phyloP scores from a whole-genome alignment of 768 basidiomycete species.

The Kwoniella pini region DNA sequence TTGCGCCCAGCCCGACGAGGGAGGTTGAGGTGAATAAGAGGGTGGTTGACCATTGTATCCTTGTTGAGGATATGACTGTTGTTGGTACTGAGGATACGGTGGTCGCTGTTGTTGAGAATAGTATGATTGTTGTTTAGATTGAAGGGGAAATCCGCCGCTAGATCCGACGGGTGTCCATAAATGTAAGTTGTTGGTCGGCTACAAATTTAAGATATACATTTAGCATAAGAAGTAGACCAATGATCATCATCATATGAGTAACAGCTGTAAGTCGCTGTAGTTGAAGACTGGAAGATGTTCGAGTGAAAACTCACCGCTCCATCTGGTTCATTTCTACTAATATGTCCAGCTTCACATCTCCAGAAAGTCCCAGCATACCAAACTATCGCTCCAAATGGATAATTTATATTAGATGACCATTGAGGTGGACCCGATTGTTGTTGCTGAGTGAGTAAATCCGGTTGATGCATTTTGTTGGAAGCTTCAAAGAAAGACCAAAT shows the following conservation, averaged over 20 bases:
- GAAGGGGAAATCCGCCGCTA: neutral
- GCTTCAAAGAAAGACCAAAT: neutral
- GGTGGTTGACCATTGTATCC: slow-evolving; percentile 12
- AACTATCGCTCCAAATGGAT: slow-evolving; percentile 23
- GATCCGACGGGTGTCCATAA: slow-evolving; percentile 42
- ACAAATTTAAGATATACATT: no score
- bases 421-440: slow-evolving; percentile 9
- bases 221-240: no score
- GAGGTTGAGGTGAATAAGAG: slow-evolving; percentile 7
- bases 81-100: neutral
- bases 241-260: no score
- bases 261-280: no score
- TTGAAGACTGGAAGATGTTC: no score
- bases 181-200: slow-evolving; percentile 38
- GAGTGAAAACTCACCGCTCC: slow-evolving; percentile 25
- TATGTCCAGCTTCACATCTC: slow-evolving; percentile 37
- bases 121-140: slow-evolving; percentile 3
- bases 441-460: slow-evolving; percentile 9
- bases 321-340: slow-evolving; percentile 18
- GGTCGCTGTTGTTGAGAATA: neutral
- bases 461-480: slow-evolving; percentile 5
- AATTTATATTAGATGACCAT: slow-evolving; percentile 16
- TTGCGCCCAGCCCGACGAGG: neutral
- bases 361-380: slow-evolving; percentile 38
- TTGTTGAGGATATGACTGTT: neutral